Base-by-base conservation (phyloP, 257 asterid species). In the Nemophila menziesii region DNA sequence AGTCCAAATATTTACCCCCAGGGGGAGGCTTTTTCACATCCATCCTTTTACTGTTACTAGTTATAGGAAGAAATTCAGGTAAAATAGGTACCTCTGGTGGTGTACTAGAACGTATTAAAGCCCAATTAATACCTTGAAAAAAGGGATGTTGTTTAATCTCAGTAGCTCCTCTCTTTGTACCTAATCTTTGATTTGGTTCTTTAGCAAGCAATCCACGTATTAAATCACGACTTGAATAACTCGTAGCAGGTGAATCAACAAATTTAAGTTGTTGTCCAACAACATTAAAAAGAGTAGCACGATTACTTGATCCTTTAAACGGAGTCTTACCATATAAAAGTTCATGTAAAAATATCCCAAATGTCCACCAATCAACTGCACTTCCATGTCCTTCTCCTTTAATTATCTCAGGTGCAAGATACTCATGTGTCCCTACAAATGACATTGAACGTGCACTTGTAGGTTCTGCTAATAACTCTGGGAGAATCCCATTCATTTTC, bases 1-100 rank as follows among this genome's bases (percentile, higher is more conserved):
- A 82, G 62, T 82, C 94, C 43, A 82, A 73, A 71, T 58, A 82
- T 73, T 79, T 82, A 71, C 94, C 94, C 48, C 72, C 92, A 44
- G 92, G 38, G 48, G 71, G 70, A 73, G 60, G 46, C 26, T 69
- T 76, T 49, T 59, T 55, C 51, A 67, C 72, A 39, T 29, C 43
- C 16, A 24, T 41, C 48, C 37, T 65, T 54, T 59, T 49, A 61
- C 52, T 45, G 47, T 37, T 27, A 18, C 42, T 37, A 33, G 52
- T 24, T 19, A 44, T 52, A 0, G 44, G 56, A 23, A 24, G 23
- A 52, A 54, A 60, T 42, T 61, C 57, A 20, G 60, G 54, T 2
- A 57, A 60, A 54, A 67, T 60, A 16, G 67, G 72, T 40, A 65
- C 72, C 49, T 60, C 72, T 2, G 72, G 72, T 5, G 72, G 72